A percentile compares a stretch with the other conserved stretches of the same genome.
Evolutionary conservation across 805 yeast species (phyloP).

Genomic region (Teunomyces pallodes): DNA sequence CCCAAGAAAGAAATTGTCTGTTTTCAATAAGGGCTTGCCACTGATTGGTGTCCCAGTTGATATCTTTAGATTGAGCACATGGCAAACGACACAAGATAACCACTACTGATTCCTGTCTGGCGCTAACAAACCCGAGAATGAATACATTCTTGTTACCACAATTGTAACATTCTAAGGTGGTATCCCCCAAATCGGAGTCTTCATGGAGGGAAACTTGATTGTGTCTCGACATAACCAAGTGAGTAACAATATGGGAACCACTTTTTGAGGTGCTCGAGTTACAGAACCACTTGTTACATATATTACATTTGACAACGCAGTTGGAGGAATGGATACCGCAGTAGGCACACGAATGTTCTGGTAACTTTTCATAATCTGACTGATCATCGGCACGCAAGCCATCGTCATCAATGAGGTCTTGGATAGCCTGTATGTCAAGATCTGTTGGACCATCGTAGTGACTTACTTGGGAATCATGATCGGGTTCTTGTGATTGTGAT

Average conservation of each 20-base stretch:
- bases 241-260: constrained; percentile 82
- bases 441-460: constrained; percentile 1
- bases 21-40: constrained; percentile 88
- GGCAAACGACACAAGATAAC: constrained; percentile 86
- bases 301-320: constrained; percentile 70
- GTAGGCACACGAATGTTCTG: constrained; percentile 51
- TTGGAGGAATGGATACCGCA: constrained; percentile 70
- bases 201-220: constrained; percentile 71
- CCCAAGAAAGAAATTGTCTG: constrained; percentile 77
- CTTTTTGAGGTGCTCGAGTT: constrained; percentile 58
- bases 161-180: constrained; percentile 82
- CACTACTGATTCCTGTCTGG: constrained; percentile 81
- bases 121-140: constrained; percentile 80
- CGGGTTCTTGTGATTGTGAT: not conserved
- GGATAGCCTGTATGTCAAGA: constrained; percentile 4
- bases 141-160: constrained; percentile 84
- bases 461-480: not conserved
- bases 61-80: constrained; percentile 73
- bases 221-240: constrained; percentile 78
- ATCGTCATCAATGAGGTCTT: constrained; percentile 10
- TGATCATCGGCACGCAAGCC: not conserved
- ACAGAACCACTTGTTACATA: constrained; percentile 87
- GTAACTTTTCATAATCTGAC: constrained; percentile 7
- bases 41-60: constrained; percentile 80
- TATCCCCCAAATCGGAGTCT: constrained; percentile 83